These are phyloP conservation scores for Yamadazyma friedrichii DNA, from an alignment of 1,139 yeast genomes.

Conservation along the genomic window DNA sequence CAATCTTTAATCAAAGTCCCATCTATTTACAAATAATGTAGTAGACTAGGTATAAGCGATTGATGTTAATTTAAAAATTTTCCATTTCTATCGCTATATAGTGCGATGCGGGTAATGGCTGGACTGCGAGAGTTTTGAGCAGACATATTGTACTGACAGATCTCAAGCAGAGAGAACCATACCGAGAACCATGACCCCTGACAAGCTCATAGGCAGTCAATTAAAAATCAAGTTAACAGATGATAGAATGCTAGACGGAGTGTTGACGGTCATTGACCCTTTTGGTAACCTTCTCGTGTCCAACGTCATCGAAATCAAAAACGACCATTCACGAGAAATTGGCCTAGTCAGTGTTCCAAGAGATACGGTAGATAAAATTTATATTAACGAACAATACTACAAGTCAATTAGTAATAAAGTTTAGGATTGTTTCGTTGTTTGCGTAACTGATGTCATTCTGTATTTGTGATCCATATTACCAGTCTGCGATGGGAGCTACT, in stretches of 20 bases:
- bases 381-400: slow-evolving; percentile 24
- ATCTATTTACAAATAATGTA: slow-evolving; percentile 1
- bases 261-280: slow-evolving; percentile 44
- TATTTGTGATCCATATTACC: no score
- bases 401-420: slow-evolving; percentile 8
- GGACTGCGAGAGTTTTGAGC: background rate
- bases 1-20: slow-evolving; percentile 6
- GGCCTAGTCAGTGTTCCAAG: slow-evolving; percentile 49
- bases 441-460: no score
- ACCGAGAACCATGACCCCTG: slow-evolving; percentile 15
- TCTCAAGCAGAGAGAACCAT: no score
- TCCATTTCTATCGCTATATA: slow-evolving; percentile 3
- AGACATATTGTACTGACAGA: no score
- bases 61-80: slow-evolving; percentile 34
- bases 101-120: slow-evolving; percentile 7
- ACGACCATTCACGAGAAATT: slow-evolving; percentile 32
- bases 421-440: no score
- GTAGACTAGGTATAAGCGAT: slow-evolving; percentile 40
- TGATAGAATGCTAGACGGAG: slow-evolving; percentile 35
- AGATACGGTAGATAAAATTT: slow-evolving; percentile 26
- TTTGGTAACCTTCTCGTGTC: slow-evolving; percentile 44
- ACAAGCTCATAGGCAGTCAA: slow-evolving; percentile 32
- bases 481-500: no score
- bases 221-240: slow-evolving; percentile 32
- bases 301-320: slow-evolving; percentile 33